These are phyloP conservation scores for Suillus sp. DNA, from an alignment of 768 basidiomycete species.

Conservation along the genomic window DNA sequence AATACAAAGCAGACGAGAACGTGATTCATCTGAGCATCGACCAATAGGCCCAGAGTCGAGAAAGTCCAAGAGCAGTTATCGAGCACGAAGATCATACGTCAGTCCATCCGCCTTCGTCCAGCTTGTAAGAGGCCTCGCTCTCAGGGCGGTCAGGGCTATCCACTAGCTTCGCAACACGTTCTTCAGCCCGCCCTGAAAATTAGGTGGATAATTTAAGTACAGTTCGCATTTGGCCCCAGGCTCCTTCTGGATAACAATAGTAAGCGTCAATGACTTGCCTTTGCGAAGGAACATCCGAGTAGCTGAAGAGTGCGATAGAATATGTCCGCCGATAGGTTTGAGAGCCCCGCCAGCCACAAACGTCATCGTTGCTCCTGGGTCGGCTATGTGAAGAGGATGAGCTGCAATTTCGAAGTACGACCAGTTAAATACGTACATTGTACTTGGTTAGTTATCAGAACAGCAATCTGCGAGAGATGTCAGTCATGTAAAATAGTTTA, in stretches of 20 bases:
- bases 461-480: constrained; percentile 58
- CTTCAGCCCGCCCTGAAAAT: constrained; percentile 76
- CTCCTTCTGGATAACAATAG: not conserved
- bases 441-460: constrained; percentile 92
- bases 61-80: constrained; percentile 1
- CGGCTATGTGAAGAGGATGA: constrained; percentile 50
- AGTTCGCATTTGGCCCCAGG: not conserved
- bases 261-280: constrained; percentile 45
- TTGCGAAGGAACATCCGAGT: constrained; percentile 87
- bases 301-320: constrained; percentile 85
- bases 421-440: constrained; percentile 55
- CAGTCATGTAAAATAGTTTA: constrained; percentile 2
- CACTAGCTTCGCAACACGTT: constrained; percentile 87
- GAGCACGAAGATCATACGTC: constrained; percentile 58
- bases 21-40: constrained; percentile 2
- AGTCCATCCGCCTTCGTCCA: constrained; percentile 89
- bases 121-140: constrained; percentile 88
- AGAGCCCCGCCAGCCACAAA: constrained; percentile 93
- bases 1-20: not conserved
- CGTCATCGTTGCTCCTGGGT: constrained; percentile 93
- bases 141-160: constrained; percentile 89
- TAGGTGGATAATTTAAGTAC: not conserved
- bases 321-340: constrained; percentile 90
- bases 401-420: not conserved
- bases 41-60: not conserved